Base-by-base conservation (phyloP, 192 early-diverging fungal species). In the Phycomyces blakesleeanus region DNA sequence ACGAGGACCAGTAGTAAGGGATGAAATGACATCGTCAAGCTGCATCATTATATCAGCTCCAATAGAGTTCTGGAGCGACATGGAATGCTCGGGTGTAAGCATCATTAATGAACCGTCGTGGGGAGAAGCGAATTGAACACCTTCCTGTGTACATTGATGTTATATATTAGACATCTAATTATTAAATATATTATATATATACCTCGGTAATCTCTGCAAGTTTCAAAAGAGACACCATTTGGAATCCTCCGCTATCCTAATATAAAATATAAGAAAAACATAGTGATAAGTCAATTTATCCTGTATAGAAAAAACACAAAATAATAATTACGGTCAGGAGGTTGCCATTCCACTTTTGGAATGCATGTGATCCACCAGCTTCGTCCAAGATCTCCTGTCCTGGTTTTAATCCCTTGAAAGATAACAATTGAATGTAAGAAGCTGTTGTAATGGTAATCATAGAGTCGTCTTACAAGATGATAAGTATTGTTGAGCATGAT, bases 11-110 rank as follows among this genome's bases (percentile, higher is more conserved):
- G 85, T 89, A 0, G 87, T 87, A 51, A 94, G 66, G 49, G 90
- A 91, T 2, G 90, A 91, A 2, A 94, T 88, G 2, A 94, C 92
- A 70, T 94, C 92, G 64, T 94, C 92, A 64, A 94, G 74, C 67
- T 94, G 92, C 92, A 94, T 94, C 82, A 94, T 91, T 20, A 94
- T 92, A 64, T 92, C 92, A 1, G 90, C 89, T 27, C 89, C 92
- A 66, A 93, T 91, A 8, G 87, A 81, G 74, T 94, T 94, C 66
- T 94, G 92, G 68, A 94, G 68, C 4, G 81, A 83, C 67, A 94
- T 91, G 9, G 92, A 94, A 71, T 91, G 86, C 55, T 94, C 90
- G 1, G 92, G 92, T 10, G 92, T 92, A 64, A 92, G 73, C 68
- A 94, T 76, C 86, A 91, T 92, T 63, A 77, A 68, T 22, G 90